Base-by-base conservation (phyloP, 805 yeast genomes). In the Wickerhamiella brachini region DNA sequence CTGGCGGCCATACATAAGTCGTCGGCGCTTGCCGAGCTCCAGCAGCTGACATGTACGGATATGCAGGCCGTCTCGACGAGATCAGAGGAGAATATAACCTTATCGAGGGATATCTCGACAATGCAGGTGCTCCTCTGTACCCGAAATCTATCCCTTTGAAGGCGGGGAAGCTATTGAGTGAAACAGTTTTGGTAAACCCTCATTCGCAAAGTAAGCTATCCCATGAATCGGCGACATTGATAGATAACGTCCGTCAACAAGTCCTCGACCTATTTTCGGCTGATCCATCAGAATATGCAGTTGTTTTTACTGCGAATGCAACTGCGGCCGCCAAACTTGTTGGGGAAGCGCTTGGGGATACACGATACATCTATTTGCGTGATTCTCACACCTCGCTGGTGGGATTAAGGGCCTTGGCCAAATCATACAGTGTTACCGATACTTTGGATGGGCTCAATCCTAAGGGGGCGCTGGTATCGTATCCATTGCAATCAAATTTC, bases 401-500 rank as follows among this genome's bases (percentile, higher is more conserved):
- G 3, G 77, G 77, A 0, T 55, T 71, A 6, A 53, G 76, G 26
- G 62, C 56, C 31, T 50, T 65, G 17, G 53, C 63, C 1, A 47
- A 51, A 12, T 29, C 45, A 2, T 59, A 56, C 80, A 79, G 80
- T 2, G 52, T 53, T 5, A 48, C 50, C 15, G 51, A 45, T 58
- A 72, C 71, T 53, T 81, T 80, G 63, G 24, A 21, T 21, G 26
- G 12, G 2, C 15, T 24, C 18, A 21, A 26, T 24, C 60, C 71
- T 4, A 73, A 72, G 50, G 73, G 73, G 41, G 72, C 71, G 1
- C 49, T 71, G 21, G 65, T 71, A 2, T 57, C 71, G 9, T 71
- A 73, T 71, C 67, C 75, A 1, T 67, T 67, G 6, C 77, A 73
- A 57, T 72, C 76, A 1, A 73, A 73, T 53, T 70, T 73, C 53